phyloP scores from a whole-genome alignment of 495 filamentous ascomycete species.

The Neohortaea acidophila region DNA sequence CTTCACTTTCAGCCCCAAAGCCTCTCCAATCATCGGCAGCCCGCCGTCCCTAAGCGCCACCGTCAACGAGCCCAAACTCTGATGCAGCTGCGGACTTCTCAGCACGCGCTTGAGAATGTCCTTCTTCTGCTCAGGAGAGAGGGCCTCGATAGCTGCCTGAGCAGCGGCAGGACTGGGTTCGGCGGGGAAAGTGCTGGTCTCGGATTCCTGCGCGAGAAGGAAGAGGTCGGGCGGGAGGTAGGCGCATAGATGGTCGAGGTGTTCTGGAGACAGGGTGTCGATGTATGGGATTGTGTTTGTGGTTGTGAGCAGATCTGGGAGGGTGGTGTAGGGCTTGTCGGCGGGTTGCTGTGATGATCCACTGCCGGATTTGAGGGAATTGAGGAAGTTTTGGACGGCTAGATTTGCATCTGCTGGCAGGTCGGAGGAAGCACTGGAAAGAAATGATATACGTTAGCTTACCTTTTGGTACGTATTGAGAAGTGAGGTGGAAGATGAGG shows the following conservation, averaged over 20 bases:
- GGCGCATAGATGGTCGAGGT: constrained; percentile 57
- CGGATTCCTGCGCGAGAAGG: constrained; percentile 53
- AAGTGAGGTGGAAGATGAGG: not conserved
- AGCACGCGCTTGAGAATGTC: constrained; percentile 66
- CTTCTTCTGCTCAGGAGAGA: constrained; percentile 64
- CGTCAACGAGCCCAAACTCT: constrained; percentile 71
- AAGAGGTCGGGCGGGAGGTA: constrained; percentile 63
- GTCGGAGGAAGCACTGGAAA: not conserved
- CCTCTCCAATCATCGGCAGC: constrained; percentile 74
- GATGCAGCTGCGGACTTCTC: constrained; percentile 79
- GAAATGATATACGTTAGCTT: constrained; percentile 11
- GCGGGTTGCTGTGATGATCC: constrained; percentile 26
- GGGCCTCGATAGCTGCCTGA: constrained; percentile 55
- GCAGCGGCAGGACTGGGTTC: constrained; percentile 52
- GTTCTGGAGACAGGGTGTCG: constrained; percentile 43
- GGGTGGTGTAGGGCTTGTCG: constrained; percentile 61
- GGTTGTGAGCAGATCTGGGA: constrained; percentile 70
- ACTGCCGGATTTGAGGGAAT: constrained; percentile 55
- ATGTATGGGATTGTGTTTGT: constrained; percentile 62
- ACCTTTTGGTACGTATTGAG: constrained; percentile 13
- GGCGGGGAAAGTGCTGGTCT: constrained; percentile 34
- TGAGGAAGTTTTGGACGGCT: constrained; percentile 71
- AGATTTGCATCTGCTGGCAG: constrained; percentile 37
- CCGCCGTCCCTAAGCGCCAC: constrained; percentile 85
- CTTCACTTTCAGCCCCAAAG: constrained; percentile 58